A percentile compares a stretch with the other conserved stretches of the same genome.
These are phyloP conservation scores for Silene latifolia DNA, from an alignment of 148 eudicot genomes.

Conservation along the genomic window DNA sequence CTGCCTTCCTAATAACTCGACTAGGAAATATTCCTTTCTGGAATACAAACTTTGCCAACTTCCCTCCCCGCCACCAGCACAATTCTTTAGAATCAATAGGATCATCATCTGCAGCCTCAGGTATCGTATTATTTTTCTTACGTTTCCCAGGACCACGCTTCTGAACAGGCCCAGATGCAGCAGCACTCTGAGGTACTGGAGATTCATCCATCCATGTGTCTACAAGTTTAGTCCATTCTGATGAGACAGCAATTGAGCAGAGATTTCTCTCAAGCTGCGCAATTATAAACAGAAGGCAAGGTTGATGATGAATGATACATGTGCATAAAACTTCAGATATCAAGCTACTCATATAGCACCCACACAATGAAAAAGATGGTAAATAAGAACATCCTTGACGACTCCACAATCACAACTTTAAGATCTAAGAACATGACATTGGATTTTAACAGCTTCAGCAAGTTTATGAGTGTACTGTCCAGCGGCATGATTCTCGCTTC, in stretches of 20 bases:
- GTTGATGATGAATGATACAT: conserved; percentile 7
- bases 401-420: not conserved
- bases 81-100: conserved; percentile 41
- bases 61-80: conserved; percentile 88
- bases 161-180: conserved; percentile 45
- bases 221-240: conserved; percentile 79
- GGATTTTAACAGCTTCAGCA: not conserved
- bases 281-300: conserved; percentile 14
- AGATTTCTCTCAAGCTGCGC: conserved; percentile 83
- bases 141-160: conserved; percentile 78
- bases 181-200: conserved; percentile 49
- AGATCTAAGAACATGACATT: not conserved
- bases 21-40: conserved; percentile 64
- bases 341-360: too few relatives aligned
- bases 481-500: not conserved
- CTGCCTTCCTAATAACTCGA: conserved; percentile 38
- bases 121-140: conserved; percentile 47
- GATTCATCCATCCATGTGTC: conserved; percentile 55
- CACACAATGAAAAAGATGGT: not conserved
- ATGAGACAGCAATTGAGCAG: conserved; percentile 58
- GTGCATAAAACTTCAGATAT: not conserved
- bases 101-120: conserved; percentile 50
- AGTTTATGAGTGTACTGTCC: not conserved
- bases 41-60: conserved; percentile 55
- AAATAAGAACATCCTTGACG: not conserved